Evolutionary conservation across 306 rosid genomes (phyloP), one percentile per base, ranked within the genome.

Genomic region (Trichosanthes truncata): DNA sequence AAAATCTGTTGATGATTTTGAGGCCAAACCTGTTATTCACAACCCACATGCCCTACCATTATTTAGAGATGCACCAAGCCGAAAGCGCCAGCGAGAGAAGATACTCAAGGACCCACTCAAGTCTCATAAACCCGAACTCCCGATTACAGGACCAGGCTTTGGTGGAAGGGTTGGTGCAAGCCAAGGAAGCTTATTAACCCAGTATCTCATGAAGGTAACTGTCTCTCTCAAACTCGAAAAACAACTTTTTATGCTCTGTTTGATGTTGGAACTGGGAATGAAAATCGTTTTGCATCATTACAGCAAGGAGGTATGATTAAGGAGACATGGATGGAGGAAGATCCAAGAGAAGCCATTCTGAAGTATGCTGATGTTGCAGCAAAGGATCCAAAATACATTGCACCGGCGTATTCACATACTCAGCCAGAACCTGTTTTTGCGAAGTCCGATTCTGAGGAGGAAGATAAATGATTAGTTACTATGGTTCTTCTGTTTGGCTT

Each of bases 311-410:
- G 95, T 56, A 75, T 95, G 93, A 95, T 94, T 82, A 92, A 95
- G 90, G 98, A 95, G 91, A 92, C 98, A 45, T 95, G 98, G 97
- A 95, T 95, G 98, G 97, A 95, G 7, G 98, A 95, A 88, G 97
- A 92, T 87, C 98, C 98, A 35, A 89, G 97, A 85, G 97, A 92
- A 82, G 98, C 98, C 83, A 92, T 92, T 85, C 88, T 95, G 66
- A 95, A 95, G 91, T 92, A 59, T 80, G 98, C 98, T 20, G 98
- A 95, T 84, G 92, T 6, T 73, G 98, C 98, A 59, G 90, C 85
- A 21, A 92, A 92, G 46, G 97, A 94, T 60, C 97, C 97, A 7
- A 94, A 92, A 82, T 92, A 80, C 89, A 94, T 92, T 46, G 97
- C 98, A 78, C 98, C 98, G n/a, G 98, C 97, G 43, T 94, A 94